Conservation (phyloP, 441 rosid genomes). For the Gossypium schwendimanii region DNA sequence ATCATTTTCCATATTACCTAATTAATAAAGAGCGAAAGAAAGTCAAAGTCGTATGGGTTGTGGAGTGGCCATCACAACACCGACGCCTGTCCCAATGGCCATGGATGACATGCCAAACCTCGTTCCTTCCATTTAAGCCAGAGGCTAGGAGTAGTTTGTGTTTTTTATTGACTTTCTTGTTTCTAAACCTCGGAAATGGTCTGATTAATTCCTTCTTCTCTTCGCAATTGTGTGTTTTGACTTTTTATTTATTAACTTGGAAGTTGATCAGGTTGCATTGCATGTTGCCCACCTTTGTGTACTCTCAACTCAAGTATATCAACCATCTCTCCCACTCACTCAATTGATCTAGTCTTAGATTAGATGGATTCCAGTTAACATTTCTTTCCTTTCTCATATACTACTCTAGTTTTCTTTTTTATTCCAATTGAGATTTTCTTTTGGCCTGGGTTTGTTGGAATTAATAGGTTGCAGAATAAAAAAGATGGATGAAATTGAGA, state of each 20-base stretch:
- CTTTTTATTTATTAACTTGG: background rate
- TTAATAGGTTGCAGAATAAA: background rate
- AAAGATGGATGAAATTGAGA: slow-evolving; percentile 33
- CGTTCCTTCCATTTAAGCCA: background rate
- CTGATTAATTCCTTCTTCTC: background rate
- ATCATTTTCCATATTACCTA: too few species aligned
- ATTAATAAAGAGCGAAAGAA: background rate
- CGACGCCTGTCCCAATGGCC: background rate
- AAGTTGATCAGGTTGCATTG: background rate
- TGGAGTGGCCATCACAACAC: too few species aligned
- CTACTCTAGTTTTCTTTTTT: background rate
- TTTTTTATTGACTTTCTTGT: too few species aligned
- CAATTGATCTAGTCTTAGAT: background rate
- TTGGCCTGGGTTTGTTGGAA: background rate
- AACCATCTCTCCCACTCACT: background rate
- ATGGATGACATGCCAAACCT: too few species aligned
- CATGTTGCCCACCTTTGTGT: background rate
- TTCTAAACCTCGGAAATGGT: background rate
- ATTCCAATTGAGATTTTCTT: background rate
- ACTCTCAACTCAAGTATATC: background rate
- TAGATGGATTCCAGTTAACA: background rate
- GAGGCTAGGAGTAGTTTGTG: background rate
- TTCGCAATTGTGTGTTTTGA: background rate
- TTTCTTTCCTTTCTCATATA: too few species aligned
- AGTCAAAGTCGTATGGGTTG: background rate